phyloP scores from a whole-genome alignment of 495 filamentous ascomycete species.

The Ramalina peruviana region DNA sequence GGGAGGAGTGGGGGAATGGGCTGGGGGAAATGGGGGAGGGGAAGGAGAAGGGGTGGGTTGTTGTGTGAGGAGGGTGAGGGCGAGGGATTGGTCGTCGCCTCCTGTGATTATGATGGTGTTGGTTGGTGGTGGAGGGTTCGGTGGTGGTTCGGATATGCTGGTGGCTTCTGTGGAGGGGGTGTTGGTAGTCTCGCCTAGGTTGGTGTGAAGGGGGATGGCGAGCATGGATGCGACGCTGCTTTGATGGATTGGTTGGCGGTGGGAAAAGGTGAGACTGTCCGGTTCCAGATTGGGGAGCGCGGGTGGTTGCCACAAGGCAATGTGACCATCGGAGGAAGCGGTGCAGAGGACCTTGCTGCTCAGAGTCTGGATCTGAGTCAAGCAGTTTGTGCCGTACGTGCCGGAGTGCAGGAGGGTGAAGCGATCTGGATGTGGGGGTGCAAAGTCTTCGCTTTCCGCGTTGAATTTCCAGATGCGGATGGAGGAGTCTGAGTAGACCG shows the following conservation, averaged over 20 bases:
- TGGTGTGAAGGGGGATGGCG: conserved; percentile 16
- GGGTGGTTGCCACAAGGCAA: conserved; percentile 32
- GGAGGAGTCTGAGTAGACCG: conserved; percentile 69
- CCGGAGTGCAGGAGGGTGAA: conserved; percentile 45
- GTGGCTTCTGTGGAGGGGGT: conserved; percentile 24
- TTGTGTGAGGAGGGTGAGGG: conserved; percentile 28
- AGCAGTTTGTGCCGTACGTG: conserved; percentile 63
- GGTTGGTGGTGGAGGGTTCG: conserved; percentile 22
- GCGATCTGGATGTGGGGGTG: conserved; percentile 4
- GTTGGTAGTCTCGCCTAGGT: too few relatives aligned
- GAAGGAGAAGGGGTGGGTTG: conserved; percentile 15
- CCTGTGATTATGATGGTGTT: conserved; percentile 50
- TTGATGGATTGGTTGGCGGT: conserved; percentile 48
- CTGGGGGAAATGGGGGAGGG: conserved; percentile 37
- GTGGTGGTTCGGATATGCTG: conserved; percentile 38
- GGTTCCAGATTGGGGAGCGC: neutral
- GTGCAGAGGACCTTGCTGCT: conserved; percentile 34
- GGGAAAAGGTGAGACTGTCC: conserved; percentile 20
- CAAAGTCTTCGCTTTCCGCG: conserved; percentile 22
- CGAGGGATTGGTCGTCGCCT: conserved; percentile 72
- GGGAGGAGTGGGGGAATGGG: conserved; percentile 1
- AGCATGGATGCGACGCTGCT: conserved; percentile 55
- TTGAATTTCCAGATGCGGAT: conserved; percentile 47
- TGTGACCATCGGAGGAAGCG: conserved; percentile 46
- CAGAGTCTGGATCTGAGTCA: conserved; percentile 53